Conservation (phyloP, 495 filamentous ascomycete species). For the Recurvomyces mirabilis region DNA sequence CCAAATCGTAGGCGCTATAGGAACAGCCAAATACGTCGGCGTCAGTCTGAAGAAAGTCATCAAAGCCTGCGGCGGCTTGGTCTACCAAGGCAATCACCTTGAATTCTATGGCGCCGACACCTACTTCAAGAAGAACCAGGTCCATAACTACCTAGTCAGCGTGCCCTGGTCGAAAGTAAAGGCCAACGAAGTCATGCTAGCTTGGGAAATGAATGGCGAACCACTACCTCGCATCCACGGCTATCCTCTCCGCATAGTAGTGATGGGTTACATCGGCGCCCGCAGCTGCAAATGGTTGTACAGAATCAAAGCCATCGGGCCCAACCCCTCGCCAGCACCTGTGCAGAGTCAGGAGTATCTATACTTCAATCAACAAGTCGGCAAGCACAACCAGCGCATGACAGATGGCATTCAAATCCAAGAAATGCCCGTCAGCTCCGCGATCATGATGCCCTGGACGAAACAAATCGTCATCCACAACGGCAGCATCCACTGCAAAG, state of each 20-base stretch:
- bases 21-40: slow-evolving; percentile 50
- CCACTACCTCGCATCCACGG: slow-evolving; percentile 56
- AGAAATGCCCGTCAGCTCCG: slow-evolving; percentile 52
- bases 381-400: slow-evolving; percentile 42
- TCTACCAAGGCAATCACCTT: slow-evolving; percentile 44
- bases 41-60: slow-evolving; percentile 55
- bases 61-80: slow-evolving; percentile 51
- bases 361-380: slow-evolving; percentile 48
- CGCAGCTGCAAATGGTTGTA: slow-evolving; percentile 49
- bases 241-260: slow-evolving; percentile 49
- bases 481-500: slow-evolving; percentile 40
- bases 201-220: slow-evolving; percentile 61
- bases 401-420: slow-evolving; percentile 45
- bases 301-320: slow-evolving; percentile 39
- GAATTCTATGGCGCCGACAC: slow-evolving; percentile 57
- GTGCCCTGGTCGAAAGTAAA: slow-evolving; percentile 56
- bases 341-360: slow-evolving; percentile 45
- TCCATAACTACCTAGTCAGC: slow-evolving; percentile 52
- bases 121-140: slow-evolving; percentile 53
- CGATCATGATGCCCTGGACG: slow-evolving; percentile 42
- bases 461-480: slow-evolving; percentile 40
- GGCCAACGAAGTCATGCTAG: slow-evolving; percentile 53
- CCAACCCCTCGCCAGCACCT: slow-evolving; percentile 30
- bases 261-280: slow-evolving; percentile 53
- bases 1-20: slow-evolving; percentile 42